These are phyloP conservation scores for Neurospora crassa DNA, from an alignment of 2,329 filamentous ascomycete genomes.

Conservation along the genomic window DNA sequence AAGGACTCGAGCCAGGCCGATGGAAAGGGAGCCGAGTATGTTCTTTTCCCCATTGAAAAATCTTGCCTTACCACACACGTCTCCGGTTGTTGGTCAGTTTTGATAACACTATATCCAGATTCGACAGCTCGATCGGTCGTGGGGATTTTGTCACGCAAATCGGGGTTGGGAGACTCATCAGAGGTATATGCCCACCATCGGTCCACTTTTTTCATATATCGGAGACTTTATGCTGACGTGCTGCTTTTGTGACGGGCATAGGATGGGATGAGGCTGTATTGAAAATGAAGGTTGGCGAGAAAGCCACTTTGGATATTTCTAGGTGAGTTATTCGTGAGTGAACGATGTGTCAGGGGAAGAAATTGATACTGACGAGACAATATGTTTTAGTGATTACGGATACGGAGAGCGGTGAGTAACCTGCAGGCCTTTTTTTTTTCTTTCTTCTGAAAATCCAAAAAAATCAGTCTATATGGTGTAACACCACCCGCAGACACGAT, in stretches of 20 bases:
- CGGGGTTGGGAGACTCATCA: constrained; percentile 77
- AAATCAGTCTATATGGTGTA: neutral
- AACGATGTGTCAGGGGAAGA: neutral
- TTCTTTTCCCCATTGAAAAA: constrained; percentile 1
- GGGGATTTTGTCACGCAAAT: constrained; percentile 70
- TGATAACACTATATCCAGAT: constrained; percentile 43
- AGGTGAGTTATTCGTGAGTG: constrained; percentile 40
- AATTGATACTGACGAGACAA: constrained; percentile 9
- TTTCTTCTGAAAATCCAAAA: neutral
- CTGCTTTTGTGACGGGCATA: constrained; percentile 23
- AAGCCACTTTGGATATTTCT: constrained; percentile 73
- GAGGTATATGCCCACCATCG: constrained; percentile 45
- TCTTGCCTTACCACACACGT: neutral
- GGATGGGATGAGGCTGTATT: constrained; percentile 80
- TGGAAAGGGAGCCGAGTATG: constrained; percentile 60
- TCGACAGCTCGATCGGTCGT: constrained; percentile 76
- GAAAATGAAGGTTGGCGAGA: constrained; percentile 85
- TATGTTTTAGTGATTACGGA: constrained; percentile 45
- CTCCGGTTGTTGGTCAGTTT: neutral
- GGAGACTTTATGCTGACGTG: constrained; percentile 3
- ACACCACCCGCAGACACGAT: neutral
- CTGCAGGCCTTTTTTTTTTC: neutral
- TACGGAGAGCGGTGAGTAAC: constrained; percentile 50
- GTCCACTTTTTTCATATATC: neutral
- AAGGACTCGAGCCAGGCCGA: constrained; percentile 53